phyloP scores from a whole-genome alignment of 768 basidiomycete species.

The Rossbeevera mucosa region DNA sequence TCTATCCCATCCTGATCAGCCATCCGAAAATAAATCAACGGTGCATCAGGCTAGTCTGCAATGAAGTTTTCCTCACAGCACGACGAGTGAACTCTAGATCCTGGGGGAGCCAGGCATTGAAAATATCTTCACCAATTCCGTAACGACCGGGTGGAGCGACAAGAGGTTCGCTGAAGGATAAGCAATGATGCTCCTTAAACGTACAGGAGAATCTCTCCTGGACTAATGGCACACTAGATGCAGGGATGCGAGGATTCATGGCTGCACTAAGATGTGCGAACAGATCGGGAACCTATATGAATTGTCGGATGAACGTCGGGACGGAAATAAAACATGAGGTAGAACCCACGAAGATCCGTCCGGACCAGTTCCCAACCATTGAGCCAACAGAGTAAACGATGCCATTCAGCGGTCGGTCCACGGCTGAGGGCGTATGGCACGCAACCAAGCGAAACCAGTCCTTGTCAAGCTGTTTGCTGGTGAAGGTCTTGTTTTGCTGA shows the following conservation, averaged over 20 bases:
- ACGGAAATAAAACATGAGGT: slow-evolving; percentile 4
- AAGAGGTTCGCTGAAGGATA: slow-evolving; percentile 36
- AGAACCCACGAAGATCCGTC: slow-evolving; percentile 41
- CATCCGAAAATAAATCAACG: slow-evolving; percentile 11
- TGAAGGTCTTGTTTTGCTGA: slow-evolving; percentile 10
- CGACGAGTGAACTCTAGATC: slow-evolving; percentile 30
- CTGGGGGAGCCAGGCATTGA: slow-evolving; percentile 47
- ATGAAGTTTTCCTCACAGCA: slow-evolving; percentile 27
- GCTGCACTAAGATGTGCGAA: slow-evolving; percentile 22
- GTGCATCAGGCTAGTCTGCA: background rate
- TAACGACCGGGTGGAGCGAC: slow-evolving; percentile 30
- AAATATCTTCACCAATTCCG: slow-evolving; percentile 39
- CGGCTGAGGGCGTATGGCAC: slow-evolving; percentile 37
- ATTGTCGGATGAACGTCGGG: slow-evolving; percentile 20
- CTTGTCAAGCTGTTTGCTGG: slow-evolving; percentile 36
- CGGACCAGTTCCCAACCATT: slow-evolving; percentile 43
- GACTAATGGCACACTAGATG: slow-evolving; percentile 23
- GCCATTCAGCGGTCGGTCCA: slow-evolving; percentile 37
- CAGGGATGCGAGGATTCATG: slow-evolving; percentile 18
- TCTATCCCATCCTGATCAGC: slow-evolving; percentile 38
- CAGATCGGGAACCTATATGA: slow-evolving; percentile 23
- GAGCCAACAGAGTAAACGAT: slow-evolving; percentile 41
- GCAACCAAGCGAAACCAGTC: slow-evolving; percentile 47
- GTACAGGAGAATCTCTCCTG: slow-evolving; percentile 39
- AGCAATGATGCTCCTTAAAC: slow-evolving; percentile 46